Percentiles rank a stretch among this genome's conserved stretches.
These are phyloP conservation scores for Aschersonia sp. DNA, from an alignment of 2,329 filamentous ascomycete genomes.

Conservation along the genomic window DNA sequence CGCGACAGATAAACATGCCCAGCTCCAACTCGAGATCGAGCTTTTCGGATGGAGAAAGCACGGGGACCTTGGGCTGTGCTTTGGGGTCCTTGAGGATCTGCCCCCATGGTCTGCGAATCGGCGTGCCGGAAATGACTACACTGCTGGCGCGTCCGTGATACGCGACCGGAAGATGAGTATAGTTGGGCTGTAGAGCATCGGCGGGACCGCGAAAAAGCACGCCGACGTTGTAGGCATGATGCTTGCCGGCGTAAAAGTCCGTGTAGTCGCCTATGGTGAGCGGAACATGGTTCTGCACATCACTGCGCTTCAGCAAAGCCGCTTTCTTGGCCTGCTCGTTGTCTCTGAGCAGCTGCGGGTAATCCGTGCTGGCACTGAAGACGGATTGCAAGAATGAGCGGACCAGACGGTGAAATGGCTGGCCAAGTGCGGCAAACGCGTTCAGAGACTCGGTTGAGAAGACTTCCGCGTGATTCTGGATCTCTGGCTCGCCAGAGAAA, in stretches of 20 bases:
- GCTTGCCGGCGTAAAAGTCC: constrained; percentile 69
- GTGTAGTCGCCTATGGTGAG: constrained; percentile 73
- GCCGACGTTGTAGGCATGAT: constrained; percentile 61
- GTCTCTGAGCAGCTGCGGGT: constrained; percentile 18
- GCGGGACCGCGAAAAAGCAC: constrained; percentile 58
- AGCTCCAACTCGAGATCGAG: constrained; percentile 71
- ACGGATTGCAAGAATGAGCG: constrained; percentile 55
- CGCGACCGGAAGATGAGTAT: constrained; percentile 65
- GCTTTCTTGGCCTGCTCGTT: constrained; percentile 16
- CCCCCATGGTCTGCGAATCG: constrained; percentile 57
- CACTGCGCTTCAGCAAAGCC: constrained; percentile 16
- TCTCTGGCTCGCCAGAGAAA: constrained; percentile 16
- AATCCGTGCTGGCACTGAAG: constrained; percentile 36
- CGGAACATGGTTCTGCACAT: constrained; percentile 55
- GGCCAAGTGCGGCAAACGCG: constrained; percentile 37
- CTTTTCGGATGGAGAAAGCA: constrained; percentile 42
- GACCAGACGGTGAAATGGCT: constrained; percentile 53
- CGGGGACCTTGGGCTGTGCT: constrained; percentile 37
- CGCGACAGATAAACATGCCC: constrained; percentile 56
- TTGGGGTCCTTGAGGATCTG: constrained; percentile 44
- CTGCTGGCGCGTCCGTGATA: constrained; percentile 71
- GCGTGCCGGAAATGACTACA: constrained; percentile 60
- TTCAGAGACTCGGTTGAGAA: constrained; percentile 17
- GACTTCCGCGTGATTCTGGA: constrained; percentile 11
- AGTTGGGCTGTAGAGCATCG: constrained; percentile 69